Evolutionary conservation across 176 grass and related monocot genomes (phyloP).

Genomic region (Tuctoria greenei): DNA sequence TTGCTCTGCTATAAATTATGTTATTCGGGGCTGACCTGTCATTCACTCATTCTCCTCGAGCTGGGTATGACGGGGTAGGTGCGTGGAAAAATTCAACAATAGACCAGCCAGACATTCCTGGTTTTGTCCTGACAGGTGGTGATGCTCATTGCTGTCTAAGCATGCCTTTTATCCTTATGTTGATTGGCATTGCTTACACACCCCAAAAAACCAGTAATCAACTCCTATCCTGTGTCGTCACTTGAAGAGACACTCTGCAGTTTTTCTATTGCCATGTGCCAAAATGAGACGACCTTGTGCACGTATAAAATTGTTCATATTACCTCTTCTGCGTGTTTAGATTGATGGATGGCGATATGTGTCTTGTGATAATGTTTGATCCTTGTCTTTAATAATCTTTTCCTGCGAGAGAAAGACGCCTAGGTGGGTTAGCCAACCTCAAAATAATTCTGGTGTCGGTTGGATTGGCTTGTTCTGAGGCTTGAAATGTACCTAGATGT

Average conservation of each 20-base stretch:
- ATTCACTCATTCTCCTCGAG: constrained; percentile 35
- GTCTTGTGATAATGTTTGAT: background rate
- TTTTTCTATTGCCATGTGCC: constrained; percentile 28
- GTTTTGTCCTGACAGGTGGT: constrained; percentile 28
- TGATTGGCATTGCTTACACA: constrained; percentile 23
- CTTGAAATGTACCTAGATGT: background rate
- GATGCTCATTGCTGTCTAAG: constrained; percentile 28
- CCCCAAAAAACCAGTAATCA: constrained; percentile 23
- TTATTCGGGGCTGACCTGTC: constrained; percentile 26
- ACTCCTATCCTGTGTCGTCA: constrained; percentile 2
- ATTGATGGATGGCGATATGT: background rate
- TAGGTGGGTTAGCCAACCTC: background rate
- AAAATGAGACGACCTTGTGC: constrained; percentile 27
- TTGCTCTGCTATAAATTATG: background rate
- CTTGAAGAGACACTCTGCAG: background rate
- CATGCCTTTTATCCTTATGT: constrained; percentile 23
- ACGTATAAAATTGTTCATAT: background rate
- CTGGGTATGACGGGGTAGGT: background rate
- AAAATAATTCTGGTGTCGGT: background rate
- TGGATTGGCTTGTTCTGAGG: background rate
- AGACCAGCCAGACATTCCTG: constrained; percentile 8
- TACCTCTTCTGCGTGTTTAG: constrained; percentile 1
- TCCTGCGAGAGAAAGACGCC: background rate
- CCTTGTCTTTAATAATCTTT: background rate
- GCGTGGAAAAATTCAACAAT: constrained; percentile 19